Conservation (phyloP, 2,329 filamentous ascomycete genomes). For the Neofusicoccum cordaticola region DNA sequence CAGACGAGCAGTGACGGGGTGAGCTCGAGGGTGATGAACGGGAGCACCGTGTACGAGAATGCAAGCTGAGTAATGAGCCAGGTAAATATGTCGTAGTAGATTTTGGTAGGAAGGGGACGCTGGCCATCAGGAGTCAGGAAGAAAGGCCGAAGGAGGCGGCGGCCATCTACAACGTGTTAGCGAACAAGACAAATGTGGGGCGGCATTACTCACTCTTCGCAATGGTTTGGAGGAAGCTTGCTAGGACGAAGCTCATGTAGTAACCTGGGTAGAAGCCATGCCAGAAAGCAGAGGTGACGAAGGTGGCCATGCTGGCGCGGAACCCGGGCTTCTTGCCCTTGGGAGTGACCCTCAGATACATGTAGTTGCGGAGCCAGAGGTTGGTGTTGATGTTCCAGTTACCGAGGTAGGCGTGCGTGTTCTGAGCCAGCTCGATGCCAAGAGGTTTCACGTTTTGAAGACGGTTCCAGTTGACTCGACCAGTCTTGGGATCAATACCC, state of each 20-base stretch:
- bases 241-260: conserved; percentile 85
- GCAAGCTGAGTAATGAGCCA: conserved; percentile 75
- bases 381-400: conserved; percentile 99
- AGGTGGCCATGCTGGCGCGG: conserved; percentile 88
- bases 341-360: conserved; percentile 92
- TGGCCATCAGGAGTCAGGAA: conserved; percentile 77
- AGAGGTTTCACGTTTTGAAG: conserved; percentile 85
- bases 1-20: conserved; percentile 70
- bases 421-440: conserved; percentile 86
- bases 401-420: conserved; percentile 85
- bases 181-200: neutral
- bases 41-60: conserved; percentile 78
- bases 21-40: conserved; percentile 81
- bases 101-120: conserved; percentile 59
- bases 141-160: conserved; percentile 85
- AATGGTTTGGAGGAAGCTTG: conserved; percentile 85
- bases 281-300: conserved; percentile 93
- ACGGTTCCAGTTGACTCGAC: conserved; percentile 84
- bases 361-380: conserved; percentile 90
- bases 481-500: conserved; percentile 79
- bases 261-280: conserved; percentile 98
- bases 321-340: conserved; percentile 96
- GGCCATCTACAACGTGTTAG: conserved; percentile 63
- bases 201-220: conserved; percentile 73
- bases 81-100: conserved; percentile 79